These are phyloP conservation scores for Metschnikowia orientalis DNA, from an alignment of 805 yeast species.

Conservation along the genomic window DNA sequence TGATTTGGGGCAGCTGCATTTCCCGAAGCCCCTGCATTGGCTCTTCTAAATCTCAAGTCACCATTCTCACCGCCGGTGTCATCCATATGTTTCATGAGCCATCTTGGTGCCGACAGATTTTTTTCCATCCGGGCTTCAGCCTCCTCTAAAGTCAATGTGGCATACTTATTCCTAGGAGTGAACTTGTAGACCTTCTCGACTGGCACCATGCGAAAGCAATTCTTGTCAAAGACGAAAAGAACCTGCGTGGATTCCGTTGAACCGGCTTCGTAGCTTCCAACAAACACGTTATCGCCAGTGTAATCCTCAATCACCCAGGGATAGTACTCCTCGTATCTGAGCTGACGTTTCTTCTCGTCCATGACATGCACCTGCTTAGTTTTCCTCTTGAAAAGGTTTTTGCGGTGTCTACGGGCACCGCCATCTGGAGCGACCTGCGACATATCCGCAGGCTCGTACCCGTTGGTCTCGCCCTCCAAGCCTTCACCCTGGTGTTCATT, in stretches of 20 bases:
- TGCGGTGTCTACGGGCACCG: slow-evolving; percentile 65
- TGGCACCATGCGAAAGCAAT: slow-evolving; percentile 90
- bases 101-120: slow-evolving; percentile 73
- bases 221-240: slow-evolving; percentile 75
- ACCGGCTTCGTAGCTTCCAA: slow-evolving; percentile 92
- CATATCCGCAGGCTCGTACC: slow-evolving; percentile 37
- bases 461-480: slow-evolving; percentile 8
- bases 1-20: slow-evolving; percentile 2
- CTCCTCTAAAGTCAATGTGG: slow-evolving; percentile 90
- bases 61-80: slow-evolving; percentile 44
- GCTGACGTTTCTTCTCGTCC: slow-evolving; percentile 75
- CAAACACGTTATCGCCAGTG: slow-evolving; percentile 91
- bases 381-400: slow-evolving; percentile 61
- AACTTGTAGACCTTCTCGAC: slow-evolving; percentile 91
- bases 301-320: slow-evolving; percentile 99
- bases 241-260: slow-evolving; percentile 76
- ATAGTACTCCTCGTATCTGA: slow-evolving; percentile 91
- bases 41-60: slow-evolving; percentile 44
- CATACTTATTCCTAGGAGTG: slow-evolving; percentile 89
- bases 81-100: slow-evolving; percentile 91
- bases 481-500: slow-evolving; percentile 17
- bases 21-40: slow-evolving; percentile 10
- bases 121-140: slow-evolving; percentile 94
- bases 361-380: slow-evolving; percentile 79
- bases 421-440: slow-evolving; percentile 91